Conservation (phyloP, 1,284 basidiomycete species). For the Marasmius sp. region DNA sequence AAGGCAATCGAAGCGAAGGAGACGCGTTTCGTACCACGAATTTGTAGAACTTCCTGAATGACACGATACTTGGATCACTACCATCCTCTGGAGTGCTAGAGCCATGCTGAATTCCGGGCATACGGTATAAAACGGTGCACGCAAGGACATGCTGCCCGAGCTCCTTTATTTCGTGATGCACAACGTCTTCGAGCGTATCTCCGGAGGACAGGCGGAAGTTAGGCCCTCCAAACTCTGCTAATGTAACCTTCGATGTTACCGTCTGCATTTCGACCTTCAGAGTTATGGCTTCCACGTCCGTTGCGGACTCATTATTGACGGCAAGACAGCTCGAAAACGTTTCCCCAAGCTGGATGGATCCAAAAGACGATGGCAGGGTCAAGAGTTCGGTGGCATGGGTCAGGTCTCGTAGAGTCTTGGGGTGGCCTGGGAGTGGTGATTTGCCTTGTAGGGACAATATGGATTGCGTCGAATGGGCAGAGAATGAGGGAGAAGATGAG, state of each 20-base stretch:
- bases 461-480: conserved; percentile 73
- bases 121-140: conserved; percentile 70
- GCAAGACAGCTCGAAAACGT: conserved; percentile 78
- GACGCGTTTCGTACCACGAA: conserved; percentile 61
- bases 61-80: conserved; percentile 60
- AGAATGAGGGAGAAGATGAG: conserved; percentile 76
- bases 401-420: conserved; percentile 78
- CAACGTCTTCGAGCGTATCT: conserved; percentile 63
- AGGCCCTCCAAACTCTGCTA: conserved; percentile 64
- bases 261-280: conserved; percentile 80
- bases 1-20: background rate
- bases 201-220: conserved; percentile 45
- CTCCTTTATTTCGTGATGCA: conserved; percentile 81
- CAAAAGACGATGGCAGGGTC: conserved; percentile 75
- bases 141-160: conserved; percentile 80
- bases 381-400: conserved; percentile 71
- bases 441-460: conserved; percentile 76
- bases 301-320: conserved; percentile 72
- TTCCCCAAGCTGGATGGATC: conserved; percentile 78
- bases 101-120: conserved; percentile 54
- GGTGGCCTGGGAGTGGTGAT: conserved; percentile 65
- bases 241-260: conserved; percentile 55
- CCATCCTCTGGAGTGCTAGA: conserved; percentile 45
- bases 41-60: conserved; percentile 87
- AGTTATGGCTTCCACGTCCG: conserved; percentile 57